phyloP scores from a whole-genome alignment of 1,284 basidiomycete genomes.

The Cryptococcus sp. region DNA sequence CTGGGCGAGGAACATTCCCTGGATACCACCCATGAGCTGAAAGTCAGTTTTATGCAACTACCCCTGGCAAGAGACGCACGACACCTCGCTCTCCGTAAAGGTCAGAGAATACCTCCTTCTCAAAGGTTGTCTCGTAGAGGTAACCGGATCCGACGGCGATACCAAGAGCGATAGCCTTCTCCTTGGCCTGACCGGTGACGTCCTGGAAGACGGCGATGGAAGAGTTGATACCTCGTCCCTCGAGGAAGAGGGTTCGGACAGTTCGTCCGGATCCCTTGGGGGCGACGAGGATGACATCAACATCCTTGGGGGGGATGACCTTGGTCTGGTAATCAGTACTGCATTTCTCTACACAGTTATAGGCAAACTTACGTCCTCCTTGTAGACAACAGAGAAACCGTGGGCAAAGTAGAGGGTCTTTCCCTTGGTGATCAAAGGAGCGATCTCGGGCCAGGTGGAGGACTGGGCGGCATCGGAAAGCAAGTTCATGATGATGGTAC shows the following conservation, averaged over 20 bases:
- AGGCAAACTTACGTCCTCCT: slow-evolving; percentile 63
- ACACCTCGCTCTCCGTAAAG: slow-evolving; percentile 99
- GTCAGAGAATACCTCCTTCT: slow-evolving; percentile 99
- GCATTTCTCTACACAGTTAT: not conserved
- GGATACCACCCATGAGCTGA: slow-evolving; percentile 97
- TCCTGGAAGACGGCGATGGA: slow-evolving; percentile 61
- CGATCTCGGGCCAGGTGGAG: slow-evolving; percentile 82
- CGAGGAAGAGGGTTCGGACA: slow-evolving; percentile 98
- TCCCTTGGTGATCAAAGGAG: slow-evolving; percentile 93
- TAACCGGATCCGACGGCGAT: slow-evolving; percentile 90
- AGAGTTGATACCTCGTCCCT: slow-evolving; percentile 71
- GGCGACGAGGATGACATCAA: slow-evolving; percentile 98
- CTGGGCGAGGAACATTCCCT: slow-evolving; percentile 97
- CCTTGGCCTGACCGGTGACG: slow-evolving; percentile 94
- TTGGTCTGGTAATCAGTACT: slow-evolving; percentile 56
- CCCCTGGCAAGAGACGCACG: slow-evolving; percentile 45
- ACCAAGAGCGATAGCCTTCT: slow-evolving; percentile 92
- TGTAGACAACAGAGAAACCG: slow-evolving; percentile 98
- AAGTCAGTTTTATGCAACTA: slow-evolving; percentile 3
- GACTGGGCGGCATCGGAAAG: slow-evolving; percentile 98
- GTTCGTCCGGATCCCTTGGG: slow-evolving; percentile 99
- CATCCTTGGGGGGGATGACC: slow-evolving; percentile 84
- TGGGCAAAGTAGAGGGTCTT: slow-evolving; percentile 99
- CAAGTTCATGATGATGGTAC: slow-evolving; percentile 99
- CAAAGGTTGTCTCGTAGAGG: slow-evolving; percentile 87